These are phyloP conservation scores for Escallonia herrerae DNA, from an alignment of 129 eudicot genomes.

Conservation along the genomic window DNA sequence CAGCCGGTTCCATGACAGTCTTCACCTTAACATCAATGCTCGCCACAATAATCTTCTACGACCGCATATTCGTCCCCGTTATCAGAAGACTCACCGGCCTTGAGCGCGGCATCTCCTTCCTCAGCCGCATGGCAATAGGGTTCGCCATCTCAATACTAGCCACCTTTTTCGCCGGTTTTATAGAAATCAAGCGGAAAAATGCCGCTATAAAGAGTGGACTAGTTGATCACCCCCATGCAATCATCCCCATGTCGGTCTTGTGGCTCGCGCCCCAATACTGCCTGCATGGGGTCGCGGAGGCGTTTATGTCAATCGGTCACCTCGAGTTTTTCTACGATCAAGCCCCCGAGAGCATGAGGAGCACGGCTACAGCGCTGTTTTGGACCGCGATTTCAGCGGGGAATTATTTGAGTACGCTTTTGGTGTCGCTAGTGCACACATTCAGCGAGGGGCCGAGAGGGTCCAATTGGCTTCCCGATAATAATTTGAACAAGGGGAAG, in stretches of 20 bases:
- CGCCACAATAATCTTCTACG: conserved; percentile 56
- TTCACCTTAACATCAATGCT: conserved; percentile 74
- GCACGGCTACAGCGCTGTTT: conserved; percentile 74
- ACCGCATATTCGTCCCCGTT: conserved; percentile 58
- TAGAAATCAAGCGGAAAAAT: conserved; percentile 57
- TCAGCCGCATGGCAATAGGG: conserved; percentile 82
- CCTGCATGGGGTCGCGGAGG: conserved; percentile 87
- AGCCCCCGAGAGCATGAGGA: conserved; percentile 95
- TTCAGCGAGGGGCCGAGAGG: conserved; percentile 43
- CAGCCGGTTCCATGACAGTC: conserved; percentile 80
- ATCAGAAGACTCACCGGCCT: conserved; percentile 64
- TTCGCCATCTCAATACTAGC: conserved; percentile 62
- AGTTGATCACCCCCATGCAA: conserved; percentile 31
- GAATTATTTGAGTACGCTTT: conserved; percentile 63
- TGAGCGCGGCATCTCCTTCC: conserved; percentile 73
- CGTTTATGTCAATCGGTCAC: conserved; percentile 87
- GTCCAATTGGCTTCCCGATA: conserved; percentile 84
- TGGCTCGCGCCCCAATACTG: conserved; percentile 80
- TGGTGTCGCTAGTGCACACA: conserved; percentile 69
- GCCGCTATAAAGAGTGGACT: conserved; percentile 48
- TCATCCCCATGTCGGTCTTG: conserved; percentile 59
- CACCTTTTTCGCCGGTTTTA: conserved; percentile 67
- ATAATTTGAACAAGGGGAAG: conserved; percentile 63
- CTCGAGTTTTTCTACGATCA: conserved; percentile 90
- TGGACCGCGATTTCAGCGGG: conserved; percentile 81